Percentiles rank a stretch among this genome's conserved stretches.
Evolutionary conservation across 768 basidiomycete species (phyloP).

Genomic region (Naganishia antarctica): DNA sequence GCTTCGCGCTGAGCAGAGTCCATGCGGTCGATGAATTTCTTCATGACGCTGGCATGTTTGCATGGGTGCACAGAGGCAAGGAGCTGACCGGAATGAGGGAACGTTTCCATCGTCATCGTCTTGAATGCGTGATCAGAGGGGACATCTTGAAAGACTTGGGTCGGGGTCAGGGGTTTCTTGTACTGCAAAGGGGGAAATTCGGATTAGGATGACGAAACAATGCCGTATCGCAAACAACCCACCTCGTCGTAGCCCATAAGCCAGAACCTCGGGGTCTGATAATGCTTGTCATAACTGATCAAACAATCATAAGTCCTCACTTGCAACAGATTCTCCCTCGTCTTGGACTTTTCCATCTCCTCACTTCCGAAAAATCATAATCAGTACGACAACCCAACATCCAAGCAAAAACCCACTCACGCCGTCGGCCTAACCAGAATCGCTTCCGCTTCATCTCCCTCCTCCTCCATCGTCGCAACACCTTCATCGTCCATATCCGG

Average conservation of each 20-base stretch:
- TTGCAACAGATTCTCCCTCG: slow-evolving; percentile 80
- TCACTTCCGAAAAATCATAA: neutral
- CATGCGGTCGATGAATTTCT: slow-evolving; percentile 99
- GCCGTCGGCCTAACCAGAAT: slow-evolving; percentile 33
- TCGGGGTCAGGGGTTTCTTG: slow-evolving; percentile 75
- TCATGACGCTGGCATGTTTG: slow-evolving; percentile 98
- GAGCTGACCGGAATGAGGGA: slow-evolving; percentile 83
- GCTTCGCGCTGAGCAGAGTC: slow-evolving; percentile 74
- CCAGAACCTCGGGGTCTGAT: slow-evolving; percentile 98
- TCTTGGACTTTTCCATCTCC: slow-evolving; percentile 49
- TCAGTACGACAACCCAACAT: too few relatives aligned
- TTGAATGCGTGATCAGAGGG: slow-evolving; percentile 96
- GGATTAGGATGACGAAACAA: neutral
- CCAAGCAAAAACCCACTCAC: slow-evolving; percentile 27
- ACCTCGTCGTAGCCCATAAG: slow-evolving; percentile 96
- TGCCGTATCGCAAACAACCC: slow-evolving; percentile 28
- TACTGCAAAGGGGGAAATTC: slow-evolving; percentile 57
- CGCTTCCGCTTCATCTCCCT: slow-evolving; percentile 70
- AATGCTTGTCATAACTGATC: slow-evolving; percentile 99
- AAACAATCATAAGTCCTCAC: slow-evolving; percentile 98
- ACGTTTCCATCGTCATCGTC: slow-evolving; percentile 96
- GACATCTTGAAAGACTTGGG: slow-evolving; percentile 94
- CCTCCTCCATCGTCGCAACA: slow-evolving; percentile 60
- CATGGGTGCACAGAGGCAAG: slow-evolving; percentile 92
- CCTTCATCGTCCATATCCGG: slow-evolving; percentile 95